A percentile compares a stretch with the other conserved stretches of the same genome.
phyloP scores from a whole-genome alignment of 2,329 filamentous ascomycete genomes.

The Trichoderma guizhouense region DNA sequence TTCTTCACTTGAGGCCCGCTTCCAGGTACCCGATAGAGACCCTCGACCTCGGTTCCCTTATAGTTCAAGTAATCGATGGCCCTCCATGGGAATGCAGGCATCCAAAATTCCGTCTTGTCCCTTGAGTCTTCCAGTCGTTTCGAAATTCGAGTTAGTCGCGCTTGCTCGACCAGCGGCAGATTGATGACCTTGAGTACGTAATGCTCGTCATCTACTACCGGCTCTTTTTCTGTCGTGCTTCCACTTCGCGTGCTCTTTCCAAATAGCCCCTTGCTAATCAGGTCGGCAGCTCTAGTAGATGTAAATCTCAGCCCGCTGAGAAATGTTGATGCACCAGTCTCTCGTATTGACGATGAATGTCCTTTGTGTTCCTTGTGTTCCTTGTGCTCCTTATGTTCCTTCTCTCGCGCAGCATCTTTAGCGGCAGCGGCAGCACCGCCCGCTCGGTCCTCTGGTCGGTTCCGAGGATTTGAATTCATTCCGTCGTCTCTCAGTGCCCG shows the following conservation, averaged over 20 bases:
- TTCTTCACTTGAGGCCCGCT: constrained; percentile 88
- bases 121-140: constrained; percentile 81
- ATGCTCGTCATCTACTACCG: constrained; percentile 71
- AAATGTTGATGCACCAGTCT: constrained; percentile 61
- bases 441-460: constrained; percentile 69
- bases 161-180: constrained; percentile 80
- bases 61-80: constrained; percentile 96
- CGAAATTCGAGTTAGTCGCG: constrained; percentile 85
- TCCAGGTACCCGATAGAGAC: constrained; percentile 86
- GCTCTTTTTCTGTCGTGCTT: constrained; percentile 63
- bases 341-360: constrained; percentile 55
- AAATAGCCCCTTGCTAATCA: constrained; percentile 78
- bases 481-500: constrained; percentile 66
- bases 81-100: constrained; percentile 92
- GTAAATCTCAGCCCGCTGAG: constrained; percentile 72
- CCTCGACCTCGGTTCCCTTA: constrained; percentile 90
- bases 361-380: constrained; percentile 38
- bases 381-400: constrained; percentile 36
- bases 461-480: constrained; percentile 62
- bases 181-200: constrained; percentile 86
- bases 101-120: constrained; percentile 98
- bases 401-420: constrained; percentile 45
- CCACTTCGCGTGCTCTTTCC: constrained; percentile 73
- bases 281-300: constrained; percentile 72
- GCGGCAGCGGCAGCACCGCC: constrained; percentile 34